Percentiles rank a stretch among this genome's conserved stretches.
phyloP scores from a whole-genome alignment of 1,284 basidiomycete genomes.

The Mycena sp. region DNA sequence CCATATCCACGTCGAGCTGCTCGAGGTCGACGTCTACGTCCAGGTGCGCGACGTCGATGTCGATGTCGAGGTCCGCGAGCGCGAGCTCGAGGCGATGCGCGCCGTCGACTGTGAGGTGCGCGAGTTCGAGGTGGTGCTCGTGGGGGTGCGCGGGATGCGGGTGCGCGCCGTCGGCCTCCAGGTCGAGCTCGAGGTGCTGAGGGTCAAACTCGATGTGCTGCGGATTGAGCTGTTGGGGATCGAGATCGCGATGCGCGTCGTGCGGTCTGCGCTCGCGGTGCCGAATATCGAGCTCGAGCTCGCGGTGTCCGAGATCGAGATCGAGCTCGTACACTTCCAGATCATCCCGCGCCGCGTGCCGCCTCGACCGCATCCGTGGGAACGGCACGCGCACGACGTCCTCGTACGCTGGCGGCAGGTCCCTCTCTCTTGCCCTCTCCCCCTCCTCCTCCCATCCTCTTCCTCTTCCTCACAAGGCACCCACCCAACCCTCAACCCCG shows the following conservation, averaged over 20 bases:
- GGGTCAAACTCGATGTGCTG: conserved; percentile 15
- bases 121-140: too few relatives aligned
- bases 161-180: too few relatives aligned
- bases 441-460: neutral
- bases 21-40: conserved; percentile 20
- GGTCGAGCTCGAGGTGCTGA: conserved; percentile 12
- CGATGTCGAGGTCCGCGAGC: conserved; percentile 21
- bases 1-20: conserved; percentile 15
- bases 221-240: too few relatives aligned
- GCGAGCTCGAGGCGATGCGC: too few relatives aligned
- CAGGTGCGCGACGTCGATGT: conserved; percentile 24
- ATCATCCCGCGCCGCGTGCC: conserved; percentile 13
- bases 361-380: conserved; percentile 11
- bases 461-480: neutral
- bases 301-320: conserved; percentile 17
- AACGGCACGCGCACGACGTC: conserved; percentile 6
- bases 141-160: too few relatives aligned
- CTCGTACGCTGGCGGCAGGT: conserved; percentile 23
- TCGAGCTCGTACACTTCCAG: neutral
- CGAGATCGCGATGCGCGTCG: too few relatives aligned
- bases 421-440: neutral
- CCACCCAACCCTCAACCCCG: neutral
- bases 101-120: too few relatives aligned
- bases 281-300: too few relatives aligned
- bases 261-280: too few relatives aligned